A percentile compares a stretch with the other conserved stretches of the same genome.
Conservation (phyloP, 345 rosid species). For the Sisymbrium altissimum region DNA sequence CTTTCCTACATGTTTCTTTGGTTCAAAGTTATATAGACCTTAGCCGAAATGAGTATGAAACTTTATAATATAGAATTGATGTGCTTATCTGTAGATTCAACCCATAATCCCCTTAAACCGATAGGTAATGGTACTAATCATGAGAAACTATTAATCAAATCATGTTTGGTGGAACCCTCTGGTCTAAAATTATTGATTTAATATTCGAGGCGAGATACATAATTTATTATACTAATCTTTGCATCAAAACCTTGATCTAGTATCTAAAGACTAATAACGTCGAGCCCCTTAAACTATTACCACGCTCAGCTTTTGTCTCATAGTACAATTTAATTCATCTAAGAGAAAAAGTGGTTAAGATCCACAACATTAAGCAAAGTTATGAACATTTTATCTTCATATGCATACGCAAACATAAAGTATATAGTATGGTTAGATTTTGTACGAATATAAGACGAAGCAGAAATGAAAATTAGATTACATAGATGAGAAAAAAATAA, state of each 20-base stretch:
- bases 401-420: constrained; percentile 14
- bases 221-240: constrained; percentile 1
- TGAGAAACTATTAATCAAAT: constrained; percentile 4
- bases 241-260: constrained; percentile 11
- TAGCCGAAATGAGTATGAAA: constrained; percentile 17
- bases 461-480: constrained; percentile 12
- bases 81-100: constrained; percentile 26
- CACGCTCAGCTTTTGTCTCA: constrained; percentile 10
- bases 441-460: not conserved
- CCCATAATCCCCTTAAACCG: constrained; percentile 9
- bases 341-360: constrained; percentile 13
- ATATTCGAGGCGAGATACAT: not conserved
- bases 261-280: constrained; percentile 1
- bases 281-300: constrained; percentile 9
- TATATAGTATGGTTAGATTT: constrained; percentile 24
- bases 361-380: constrained; percentile 11
- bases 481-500: constrained; percentile 2
- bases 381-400: constrained; percentile 7
- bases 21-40: constrained; percentile 21
- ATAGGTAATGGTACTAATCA: constrained; percentile 26
- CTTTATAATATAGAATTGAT: constrained; percentile 11
- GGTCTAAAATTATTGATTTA: not conserved
- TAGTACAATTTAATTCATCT: not conserved
- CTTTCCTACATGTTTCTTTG: constrained; percentile 16
- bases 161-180: constrained; percentile 14